Evolutionary conservation across 2,329 filamentous ascomycete genomes (phyloP).

Genomic region (Calonectria pseudoreteaudii): DNA sequence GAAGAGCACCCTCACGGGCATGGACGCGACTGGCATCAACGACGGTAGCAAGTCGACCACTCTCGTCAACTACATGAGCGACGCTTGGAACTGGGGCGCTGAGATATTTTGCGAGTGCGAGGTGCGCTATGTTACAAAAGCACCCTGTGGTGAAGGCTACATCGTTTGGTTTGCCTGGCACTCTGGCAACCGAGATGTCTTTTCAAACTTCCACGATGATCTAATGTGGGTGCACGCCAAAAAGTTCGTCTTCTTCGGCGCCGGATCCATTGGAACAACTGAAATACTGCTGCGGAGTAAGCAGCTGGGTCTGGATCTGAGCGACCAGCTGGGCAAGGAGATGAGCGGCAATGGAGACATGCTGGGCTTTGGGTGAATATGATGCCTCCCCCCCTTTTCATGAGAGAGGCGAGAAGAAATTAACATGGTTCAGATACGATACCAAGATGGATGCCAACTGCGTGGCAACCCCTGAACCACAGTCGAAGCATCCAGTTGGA

Average conservation of each 20-base stretch:
- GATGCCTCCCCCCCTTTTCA: no score
- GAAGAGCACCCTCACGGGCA: conserved; percentile 69
- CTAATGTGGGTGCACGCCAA: conserved; percentile 76
- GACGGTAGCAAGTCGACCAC: conserved; percentile 76
- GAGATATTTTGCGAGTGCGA: conserved; percentile 79
- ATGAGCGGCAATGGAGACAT: conserved; percentile 78
- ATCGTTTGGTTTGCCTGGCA: conserved; percentile 75
- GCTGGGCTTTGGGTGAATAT: conserved; percentile 67
- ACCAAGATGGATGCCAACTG: conserved; percentile 67
- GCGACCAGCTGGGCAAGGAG: conserved; percentile 66
- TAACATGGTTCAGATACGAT: conserved; percentile 61
- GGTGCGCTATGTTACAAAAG: conserved; percentile 71
- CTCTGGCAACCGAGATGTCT: conserved; percentile 7
- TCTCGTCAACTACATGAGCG: conserved; percentile 73
- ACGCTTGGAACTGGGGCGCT: conserved; percentile 79
- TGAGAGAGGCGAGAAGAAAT: neutral
- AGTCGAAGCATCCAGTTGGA: conserved; percentile 65
- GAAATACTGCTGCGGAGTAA: conserved; percentile 74
- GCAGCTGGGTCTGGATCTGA: conserved; percentile 68
- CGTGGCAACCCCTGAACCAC: conserved; percentile 63
- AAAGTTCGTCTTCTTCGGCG: conserved; percentile 74
- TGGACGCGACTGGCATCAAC: conserved; percentile 73
- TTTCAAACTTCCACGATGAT: conserved; percentile 49
- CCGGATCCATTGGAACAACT: conserved; percentile 73
- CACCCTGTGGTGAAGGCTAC: conserved; percentile 64